Base-by-base conservation (phyloP, 2,329 filamentous ascomycete species). In the Calonectria ilicicola region DNA sequence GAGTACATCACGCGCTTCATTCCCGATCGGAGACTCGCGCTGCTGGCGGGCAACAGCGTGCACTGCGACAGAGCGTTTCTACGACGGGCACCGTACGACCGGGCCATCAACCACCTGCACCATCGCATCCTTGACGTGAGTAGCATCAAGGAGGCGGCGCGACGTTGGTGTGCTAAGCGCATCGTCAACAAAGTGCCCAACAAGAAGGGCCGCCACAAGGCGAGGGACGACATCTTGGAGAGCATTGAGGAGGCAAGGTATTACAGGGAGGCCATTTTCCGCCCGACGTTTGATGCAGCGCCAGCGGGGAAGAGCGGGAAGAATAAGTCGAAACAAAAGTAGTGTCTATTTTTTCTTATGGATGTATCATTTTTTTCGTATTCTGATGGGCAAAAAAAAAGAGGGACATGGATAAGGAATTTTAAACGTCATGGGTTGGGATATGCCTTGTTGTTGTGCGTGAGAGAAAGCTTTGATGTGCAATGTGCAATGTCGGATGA, bases 41-140 rank as follows among this genome's bases (percentile, higher is more conserved):
- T 98, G 70, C 87, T 99, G 47, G 96, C 97, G 0, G 97, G 97
- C 2, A 99, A 98, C 85, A 97, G 93, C 70, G 94, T 99, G 29
- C 96, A 99, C 82, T 95, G 94, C 4, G 97, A 99, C 84, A 91
- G 92, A 79, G 91, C 91, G 2, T 99, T 99, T 81, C 87, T 99
- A 72, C 88, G 91, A 6, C 90, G 91, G 74, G 88, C 88, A 69
- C 95, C 96, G 0, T 99, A 96, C 84, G 90, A 88, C 46, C 86
- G 88, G 72, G 91, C 98, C 2, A 85, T 94, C 62, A 90, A 93
- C 69, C 91, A 97, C 83, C 86, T 99, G 76, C 94, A 98, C 84
- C 95, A 99, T 84, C 91, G 97, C 19, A 94, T 99, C 75, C 86
- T 98, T 60, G 97, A 99, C 82, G 95, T 98, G 67, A 98, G 95